These are phyloP conservation scores for Sporopachydermia quercuum DNA, from an alignment of 805 yeast genomes.

Conservation along the genomic window DNA sequence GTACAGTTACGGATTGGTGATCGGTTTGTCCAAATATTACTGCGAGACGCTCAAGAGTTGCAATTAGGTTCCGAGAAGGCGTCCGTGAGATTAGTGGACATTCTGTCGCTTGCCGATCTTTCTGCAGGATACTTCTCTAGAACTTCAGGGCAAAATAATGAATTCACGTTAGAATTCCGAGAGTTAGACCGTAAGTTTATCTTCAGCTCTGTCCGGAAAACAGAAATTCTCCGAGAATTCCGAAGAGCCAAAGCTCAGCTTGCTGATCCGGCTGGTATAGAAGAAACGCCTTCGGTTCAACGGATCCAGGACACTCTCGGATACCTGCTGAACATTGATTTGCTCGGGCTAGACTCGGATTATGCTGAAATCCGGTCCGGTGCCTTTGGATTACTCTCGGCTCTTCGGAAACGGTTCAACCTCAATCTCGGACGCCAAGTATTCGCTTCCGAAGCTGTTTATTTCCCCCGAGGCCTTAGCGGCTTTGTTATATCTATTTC, in stretches of 20 bases:
- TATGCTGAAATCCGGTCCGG: conserved; percentile 45
- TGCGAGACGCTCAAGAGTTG: not conserved
- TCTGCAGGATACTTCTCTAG: not conserved
- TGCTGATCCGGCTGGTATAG: not conserved
- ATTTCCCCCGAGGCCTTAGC: conserved; percentile 54
- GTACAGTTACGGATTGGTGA: not conserved
- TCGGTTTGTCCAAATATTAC: not conserved
- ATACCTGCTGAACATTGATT: conserved; percentile 44
- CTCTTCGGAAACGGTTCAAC: conserved; percentile 43
- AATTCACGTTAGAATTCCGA: not conserved
- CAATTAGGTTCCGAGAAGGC: not conserved
- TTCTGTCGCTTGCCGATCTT: not conserved
- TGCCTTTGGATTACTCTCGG: conserved; percentile 47
- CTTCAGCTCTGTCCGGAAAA: not conserved
- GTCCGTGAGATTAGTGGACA: not conserved
- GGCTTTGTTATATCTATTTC: conserved; percentile 46
- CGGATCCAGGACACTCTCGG: conserved; percentile 33
- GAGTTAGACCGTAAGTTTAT: not conserved
- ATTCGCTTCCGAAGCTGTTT: conserved; percentile 39
- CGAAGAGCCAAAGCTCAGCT: not conserved
- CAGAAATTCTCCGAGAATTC: not conserved
- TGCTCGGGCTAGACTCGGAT: conserved; percentile 52
- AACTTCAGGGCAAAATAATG: not conserved
- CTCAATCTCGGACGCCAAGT: conserved; percentile 44
- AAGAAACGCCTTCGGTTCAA: conserved; percentile 5